Conservation (phyloP, 1,284 basidiomycete genomes). For the Meripilus lineatus region DNA sequence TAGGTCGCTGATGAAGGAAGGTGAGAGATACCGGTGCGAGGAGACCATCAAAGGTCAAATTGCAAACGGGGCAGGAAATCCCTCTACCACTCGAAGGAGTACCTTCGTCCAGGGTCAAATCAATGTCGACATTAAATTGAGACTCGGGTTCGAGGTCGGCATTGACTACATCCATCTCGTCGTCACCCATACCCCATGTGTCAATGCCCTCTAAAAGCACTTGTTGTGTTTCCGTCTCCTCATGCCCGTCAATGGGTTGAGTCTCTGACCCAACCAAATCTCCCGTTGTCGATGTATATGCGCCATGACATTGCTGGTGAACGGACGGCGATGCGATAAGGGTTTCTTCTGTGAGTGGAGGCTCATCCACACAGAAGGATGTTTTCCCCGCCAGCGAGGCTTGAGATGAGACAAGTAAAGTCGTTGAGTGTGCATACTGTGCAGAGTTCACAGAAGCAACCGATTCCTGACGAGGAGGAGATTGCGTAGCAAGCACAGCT, state of each 20-base stretch:
- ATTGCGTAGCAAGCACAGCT: not conserved
- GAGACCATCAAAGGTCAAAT: constrained; percentile 21
- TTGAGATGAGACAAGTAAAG: not conserved
- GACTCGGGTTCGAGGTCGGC: constrained; percentile 14
- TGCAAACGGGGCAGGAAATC: constrained; percentile 38
- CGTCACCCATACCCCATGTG: constrained; percentile 63
- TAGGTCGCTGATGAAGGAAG: not conserved
- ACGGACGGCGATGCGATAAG: not conserved
- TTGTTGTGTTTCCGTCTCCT: too few relatives aligned
- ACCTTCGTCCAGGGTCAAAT: constrained; percentile 19
- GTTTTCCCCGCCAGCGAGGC: not conserved
- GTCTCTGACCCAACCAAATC: not conserved
- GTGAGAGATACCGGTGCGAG: constrained; percentile 27
- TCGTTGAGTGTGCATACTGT: too few relatives aligned
- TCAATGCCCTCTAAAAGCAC: too few relatives aligned
- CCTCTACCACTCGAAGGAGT: constrained; percentile 10
- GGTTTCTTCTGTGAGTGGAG: constrained; percentile 1
- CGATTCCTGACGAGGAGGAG: not conserved
- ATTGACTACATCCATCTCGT: constrained; percentile 39
- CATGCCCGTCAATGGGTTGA: constrained; percentile 14
- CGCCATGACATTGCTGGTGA: not conserved
- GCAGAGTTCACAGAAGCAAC: not conserved
- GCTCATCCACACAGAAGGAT: constrained; percentile 7
- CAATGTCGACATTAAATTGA: constrained; percentile 22
- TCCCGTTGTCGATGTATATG: not conserved